These are phyloP conservation scores for Fonsecaea multimorphosa DNA, from an alignment of 2,329 filamentous ascomycete species.

Conservation along the genomic window DNA sequence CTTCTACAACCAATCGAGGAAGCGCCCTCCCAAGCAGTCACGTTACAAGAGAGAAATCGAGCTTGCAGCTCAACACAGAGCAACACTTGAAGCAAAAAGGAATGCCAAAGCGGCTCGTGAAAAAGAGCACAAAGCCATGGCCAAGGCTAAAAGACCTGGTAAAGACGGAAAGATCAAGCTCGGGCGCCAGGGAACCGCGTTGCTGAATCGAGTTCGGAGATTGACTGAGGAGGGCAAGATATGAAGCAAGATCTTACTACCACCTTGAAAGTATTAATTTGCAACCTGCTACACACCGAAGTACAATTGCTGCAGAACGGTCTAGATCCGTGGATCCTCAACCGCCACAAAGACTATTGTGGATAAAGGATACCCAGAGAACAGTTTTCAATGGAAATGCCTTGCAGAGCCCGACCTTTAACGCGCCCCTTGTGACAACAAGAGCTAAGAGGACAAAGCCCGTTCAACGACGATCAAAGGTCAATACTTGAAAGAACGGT, in stretches of 20 bases:
- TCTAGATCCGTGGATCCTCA: background rate
- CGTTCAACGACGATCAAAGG: background rate
- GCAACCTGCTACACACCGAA: background rate
- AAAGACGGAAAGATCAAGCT: constrained; percentile 77
- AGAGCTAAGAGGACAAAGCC: background rate
- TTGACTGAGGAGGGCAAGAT: constrained; percentile 61
- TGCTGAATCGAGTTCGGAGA: constrained; percentile 78
- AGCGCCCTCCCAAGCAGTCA: constrained; percentile 51
- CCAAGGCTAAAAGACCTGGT: constrained; percentile 65
- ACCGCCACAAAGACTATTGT: background rate
- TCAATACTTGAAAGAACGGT: background rate
- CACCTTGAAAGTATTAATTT: background rate
- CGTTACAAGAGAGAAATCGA: constrained; percentile 71
- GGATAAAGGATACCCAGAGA: background rate
- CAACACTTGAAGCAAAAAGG: constrained; percentile 64
- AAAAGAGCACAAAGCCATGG: constrained; percentile 71
- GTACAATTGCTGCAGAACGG: background rate
- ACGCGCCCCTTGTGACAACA: background rate
- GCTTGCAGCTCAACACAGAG: constrained; percentile 66
- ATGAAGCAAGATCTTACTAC: constrained; percentile 9
- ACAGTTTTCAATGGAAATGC: background rate
- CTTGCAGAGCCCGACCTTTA: background rate
- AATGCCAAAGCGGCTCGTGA: constrained; percentile 58
- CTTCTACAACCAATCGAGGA: constrained; percentile 3
- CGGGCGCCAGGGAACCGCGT: constrained; percentile 76